These are phyloP conservation scores for Alternaria arbusti DNA, from an alignment of 2,329 filamentous ascomycete genomes.

Conservation along the genomic window DNA sequence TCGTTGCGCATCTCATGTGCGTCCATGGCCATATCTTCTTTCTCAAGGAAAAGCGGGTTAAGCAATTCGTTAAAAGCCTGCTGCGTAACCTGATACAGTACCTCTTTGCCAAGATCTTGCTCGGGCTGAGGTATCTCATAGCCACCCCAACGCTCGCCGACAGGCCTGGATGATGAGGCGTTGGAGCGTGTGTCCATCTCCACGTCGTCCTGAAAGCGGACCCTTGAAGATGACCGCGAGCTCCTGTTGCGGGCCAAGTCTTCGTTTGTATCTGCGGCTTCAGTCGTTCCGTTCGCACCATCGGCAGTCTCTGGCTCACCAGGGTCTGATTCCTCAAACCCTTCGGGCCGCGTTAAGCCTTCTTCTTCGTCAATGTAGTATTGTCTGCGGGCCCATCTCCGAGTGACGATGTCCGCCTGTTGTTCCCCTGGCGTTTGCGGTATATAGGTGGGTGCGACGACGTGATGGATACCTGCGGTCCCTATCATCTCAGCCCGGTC, in stretches of 20 bases:
- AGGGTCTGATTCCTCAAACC: constrained; percentile 14
- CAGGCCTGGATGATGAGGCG: constrained; percentile 72
- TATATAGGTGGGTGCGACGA: constrained; percentile 3
- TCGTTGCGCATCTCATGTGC: constrained; percentile 55
- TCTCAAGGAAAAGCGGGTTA: constrained; percentile 80
- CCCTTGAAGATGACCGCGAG: constrained; percentile 79
- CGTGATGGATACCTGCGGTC: constrained; percentile 14
- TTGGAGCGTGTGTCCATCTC: constrained; percentile 76
- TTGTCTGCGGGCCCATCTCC: constrained; percentile 74
- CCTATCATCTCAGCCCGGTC: constrained; percentile 24
- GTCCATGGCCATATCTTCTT: constrained; percentile 77
- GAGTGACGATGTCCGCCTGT: constrained; percentile 55
- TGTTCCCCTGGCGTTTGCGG: constrained; percentile 8
- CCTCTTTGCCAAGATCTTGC: constrained; percentile 82
- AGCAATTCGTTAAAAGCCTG: constrained; percentile 93
- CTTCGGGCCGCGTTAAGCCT: constrained; percentile 57
- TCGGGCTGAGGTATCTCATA: constrained; percentile 82
- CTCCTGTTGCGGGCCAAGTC: constrained; percentile 25
- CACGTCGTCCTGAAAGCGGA: constrained; percentile 75
- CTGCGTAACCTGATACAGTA: constrained; percentile 89
- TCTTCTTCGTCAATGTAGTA: constrained; percentile 90
- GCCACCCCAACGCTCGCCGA: constrained; percentile 74
- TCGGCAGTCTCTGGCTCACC: constrained; percentile 14
- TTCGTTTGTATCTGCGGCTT: constrained; percentile 26
- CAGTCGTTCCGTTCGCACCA: constrained; percentile 10